These are phyloP conservation scores for Naumovozyma castellii DNA, from an alignment of 805 yeast species.

Conservation along the genomic window DNA sequence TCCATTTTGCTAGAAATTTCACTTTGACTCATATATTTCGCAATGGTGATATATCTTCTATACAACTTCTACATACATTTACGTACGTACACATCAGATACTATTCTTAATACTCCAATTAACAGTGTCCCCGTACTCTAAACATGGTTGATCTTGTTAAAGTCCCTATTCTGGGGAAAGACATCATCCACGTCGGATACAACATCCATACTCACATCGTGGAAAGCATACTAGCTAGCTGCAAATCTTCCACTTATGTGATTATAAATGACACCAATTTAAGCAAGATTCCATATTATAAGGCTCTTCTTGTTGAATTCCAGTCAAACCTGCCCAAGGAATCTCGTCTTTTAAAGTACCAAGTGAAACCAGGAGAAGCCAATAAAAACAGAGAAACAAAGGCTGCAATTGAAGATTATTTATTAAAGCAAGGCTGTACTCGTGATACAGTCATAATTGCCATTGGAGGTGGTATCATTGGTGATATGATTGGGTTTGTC, in stretches of 20 bases:
- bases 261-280: constrained; percentile 81
- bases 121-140: no score
- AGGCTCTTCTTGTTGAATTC: constrained; percentile 38
- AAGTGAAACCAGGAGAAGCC: constrained; percentile 87
- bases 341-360: constrained; percentile 62
- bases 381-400: constrained; percentile 82
- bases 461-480: constrained; percentile 96
- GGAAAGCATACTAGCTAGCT: constrained; percentile 46
- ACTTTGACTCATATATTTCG: background rate
- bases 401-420: constrained; percentile 85
- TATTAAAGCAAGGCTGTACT: constrained; percentile 78
- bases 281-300: constrained; percentile 52
- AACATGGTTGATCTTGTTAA: constrained; percentile 35
- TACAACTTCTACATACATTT: background rate
- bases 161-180: constrained; percentile 74
- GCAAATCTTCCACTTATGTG: constrained; percentile 85
- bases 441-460: constrained; percentile 92
- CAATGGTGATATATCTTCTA: no score
- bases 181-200: constrained; percentile 85
- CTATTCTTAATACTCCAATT: no score
- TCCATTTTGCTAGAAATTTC: background rate
- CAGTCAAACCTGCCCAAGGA: constrained; percentile 35
- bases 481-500: constrained; percentile 97
- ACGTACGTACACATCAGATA: no score
- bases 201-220: constrained; percentile 68